These are phyloP conservation scores for Patellifolia procumbens DNA, from an alignment of 179 eudicot genomes.

Conservation along the genomic window DNA sequence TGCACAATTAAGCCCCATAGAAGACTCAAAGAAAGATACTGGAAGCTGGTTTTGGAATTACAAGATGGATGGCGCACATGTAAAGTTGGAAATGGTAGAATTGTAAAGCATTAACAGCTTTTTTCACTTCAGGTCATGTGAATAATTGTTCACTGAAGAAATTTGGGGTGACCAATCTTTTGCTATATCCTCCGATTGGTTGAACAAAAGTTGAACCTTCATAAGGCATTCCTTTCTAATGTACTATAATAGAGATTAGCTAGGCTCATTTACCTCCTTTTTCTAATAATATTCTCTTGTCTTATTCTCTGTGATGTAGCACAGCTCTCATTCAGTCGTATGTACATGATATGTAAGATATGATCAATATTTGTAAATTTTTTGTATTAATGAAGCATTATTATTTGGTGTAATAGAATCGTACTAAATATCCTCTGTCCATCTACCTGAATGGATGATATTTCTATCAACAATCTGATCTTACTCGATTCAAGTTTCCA, in stretches of 20 bases:
- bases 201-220: conserved; percentile 53
- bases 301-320: background rate
- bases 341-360: conserved; percentile 21
- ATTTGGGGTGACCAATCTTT: conserved; percentile 19
- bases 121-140: conserved; percentile 43
- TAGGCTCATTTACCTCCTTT: conserved; percentile 6
- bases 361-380: conserved; percentile 14
- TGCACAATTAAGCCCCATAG: conserved; percentile 59
- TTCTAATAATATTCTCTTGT: background rate
- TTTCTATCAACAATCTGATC: background rate
- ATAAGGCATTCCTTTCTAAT: conserved; percentile 24
- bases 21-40: conserved; percentile 55
- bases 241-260: background rate
- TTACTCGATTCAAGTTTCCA: background rate
- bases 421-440: background rate
- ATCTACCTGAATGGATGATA: background rate
- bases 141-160: conserved; percentile 68
- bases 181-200: conserved; percentile 36
- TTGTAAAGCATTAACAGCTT: conserved; percentile 38
- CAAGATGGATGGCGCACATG: conserved; percentile 60
- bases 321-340: too few relatives aligned
- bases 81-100: conserved; percentile 76
- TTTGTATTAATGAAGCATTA: conserved; percentile 10
- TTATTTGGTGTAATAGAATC: background rate
- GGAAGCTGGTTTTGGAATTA: conserved; percentile 98